Evolutionary conservation across 176 grass and related monocot genomes (phyloP).

Genomic region (Dendrocalamus sinicus): DNA sequence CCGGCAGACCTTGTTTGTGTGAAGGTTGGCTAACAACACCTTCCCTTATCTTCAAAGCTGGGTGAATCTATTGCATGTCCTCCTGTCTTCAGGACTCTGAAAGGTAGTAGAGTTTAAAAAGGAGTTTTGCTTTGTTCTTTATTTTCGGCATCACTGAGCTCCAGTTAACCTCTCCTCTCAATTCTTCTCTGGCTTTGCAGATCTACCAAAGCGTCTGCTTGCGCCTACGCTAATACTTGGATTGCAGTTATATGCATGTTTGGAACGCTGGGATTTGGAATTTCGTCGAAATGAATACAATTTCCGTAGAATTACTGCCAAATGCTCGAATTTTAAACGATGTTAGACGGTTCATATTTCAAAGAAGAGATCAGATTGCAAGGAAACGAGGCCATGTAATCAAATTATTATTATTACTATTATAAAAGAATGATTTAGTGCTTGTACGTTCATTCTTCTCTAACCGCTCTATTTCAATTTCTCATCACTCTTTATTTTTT

Average conservation of each 20-base stretch:
- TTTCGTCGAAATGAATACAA: not conserved
- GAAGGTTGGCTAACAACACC: too few relatives aligned
- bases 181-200: not conserved
- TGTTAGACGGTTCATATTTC: not conserved
- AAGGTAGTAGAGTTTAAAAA: not conserved
- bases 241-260: not conserved
- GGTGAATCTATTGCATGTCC: not conserved
- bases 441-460: too few relatives aligned
- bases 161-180: not conserved
- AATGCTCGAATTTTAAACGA: not conserved
- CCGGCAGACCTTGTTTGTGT: not conserved
- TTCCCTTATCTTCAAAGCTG: not conserved
- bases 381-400: not conserved
- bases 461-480: too few relatives aligned
- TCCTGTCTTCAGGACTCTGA: not conserved
- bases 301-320: not conserved
- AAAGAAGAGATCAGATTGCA: not conserved
- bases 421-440: too few relatives aligned
- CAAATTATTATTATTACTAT: too few relatives aligned
- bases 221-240: not conserved
- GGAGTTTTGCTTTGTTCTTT: not conserved
- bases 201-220: not conserved
- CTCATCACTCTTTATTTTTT: too few relatives aligned
- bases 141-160: not conserved
- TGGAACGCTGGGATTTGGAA: not conserved